A percentile compares a stretch with the other conserved stretches of the same genome.
Evolutionary conservation across 768 basidiomycete genomes (phyloP).

Genomic region (Tulasnella sp.): DNA sequence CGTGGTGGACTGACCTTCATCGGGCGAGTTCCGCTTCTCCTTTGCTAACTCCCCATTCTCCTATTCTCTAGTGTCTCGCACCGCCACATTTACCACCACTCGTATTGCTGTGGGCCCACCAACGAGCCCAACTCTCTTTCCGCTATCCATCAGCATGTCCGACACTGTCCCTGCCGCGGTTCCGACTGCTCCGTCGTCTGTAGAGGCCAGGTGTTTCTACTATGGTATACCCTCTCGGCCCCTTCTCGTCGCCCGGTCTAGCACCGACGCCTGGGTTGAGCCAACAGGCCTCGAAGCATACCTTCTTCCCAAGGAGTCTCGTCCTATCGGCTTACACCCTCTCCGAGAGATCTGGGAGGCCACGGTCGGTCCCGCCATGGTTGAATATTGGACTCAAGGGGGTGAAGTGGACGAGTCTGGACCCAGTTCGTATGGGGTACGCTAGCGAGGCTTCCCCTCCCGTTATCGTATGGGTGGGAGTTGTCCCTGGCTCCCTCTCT

Average conservation of each 20-base stretch:
- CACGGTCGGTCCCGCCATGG: not conserved
- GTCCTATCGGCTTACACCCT: conserved; percentile 26
- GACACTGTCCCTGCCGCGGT: no score
- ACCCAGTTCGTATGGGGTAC: not conserved
- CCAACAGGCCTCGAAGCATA: conserved; percentile 27
- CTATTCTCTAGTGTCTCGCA: no score
- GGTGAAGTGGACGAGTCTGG: not conserved
- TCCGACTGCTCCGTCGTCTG: not conserved
- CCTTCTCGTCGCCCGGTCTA: conserved; percentile 28
- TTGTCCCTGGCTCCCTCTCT: not conserved
- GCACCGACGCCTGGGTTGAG: conserved; percentile 25
- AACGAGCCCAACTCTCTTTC: no score
- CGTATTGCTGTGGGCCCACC: no score
- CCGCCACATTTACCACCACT: no score
- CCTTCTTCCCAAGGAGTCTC: conserved; percentile 26
- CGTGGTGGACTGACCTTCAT: no score
- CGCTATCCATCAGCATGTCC: no score
- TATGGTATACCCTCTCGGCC: conserved; percentile 29
- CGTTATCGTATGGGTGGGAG: not conserved
- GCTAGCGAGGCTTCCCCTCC: not conserved
- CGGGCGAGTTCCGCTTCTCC: no score
- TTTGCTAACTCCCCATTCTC: no score
- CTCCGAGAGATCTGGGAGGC: conserved; percentile 8
- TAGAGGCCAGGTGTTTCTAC: conserved; percentile 29
- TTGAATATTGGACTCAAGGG: not conserved